phyloP scores from a whole-genome alignment of 2,329 filamentous ascomycete species.

The Epichloe bromicola region DNA sequence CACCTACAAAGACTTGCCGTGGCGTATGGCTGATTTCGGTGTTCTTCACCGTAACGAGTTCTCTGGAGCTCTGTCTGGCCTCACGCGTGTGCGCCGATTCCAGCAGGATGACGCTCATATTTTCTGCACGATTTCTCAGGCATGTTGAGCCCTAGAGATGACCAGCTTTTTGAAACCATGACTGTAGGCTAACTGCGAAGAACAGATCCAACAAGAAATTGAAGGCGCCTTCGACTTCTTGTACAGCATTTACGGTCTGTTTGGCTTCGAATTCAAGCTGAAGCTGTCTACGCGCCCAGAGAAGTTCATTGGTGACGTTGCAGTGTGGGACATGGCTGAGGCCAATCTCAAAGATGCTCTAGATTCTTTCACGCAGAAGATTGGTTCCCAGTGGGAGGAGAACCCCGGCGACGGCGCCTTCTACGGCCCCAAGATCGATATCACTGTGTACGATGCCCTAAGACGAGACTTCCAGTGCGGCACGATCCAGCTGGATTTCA shows the following conservation, averaged over 20 bases:
- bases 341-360: constrained; percentile 66
- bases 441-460: constrained; percentile 81
- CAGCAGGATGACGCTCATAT: constrained; percentile 95
- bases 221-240: constrained; percentile 80
- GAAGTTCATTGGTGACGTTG: constrained; percentile 74
- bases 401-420: constrained; percentile 95
- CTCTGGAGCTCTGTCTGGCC: constrained; percentile 76
- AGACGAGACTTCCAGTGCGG: constrained; percentile 49
- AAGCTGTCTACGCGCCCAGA: constrained; percentile 86
- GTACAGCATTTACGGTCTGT: constrained; percentile 54
- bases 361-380: constrained; percentile 53
- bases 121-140: constrained; percentile 52
- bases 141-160: constrained; percentile 3
- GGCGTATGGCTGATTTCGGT: constrained; percentile 90
- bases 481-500: constrained; percentile 92
- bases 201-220: constrained; percentile 38
- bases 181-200: neutral
- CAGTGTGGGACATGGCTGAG: constrained; percentile 85
- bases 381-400: constrained; percentile 65
- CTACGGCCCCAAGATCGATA: constrained; percentile 97
- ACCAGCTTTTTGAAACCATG: no score
- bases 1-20: constrained; percentile 75
- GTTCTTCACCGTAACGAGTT: constrained; percentile 92
- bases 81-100: constrained; percentile 88
- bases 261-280: constrained; percentile 63